A percentile compares a stretch with the other conserved stretches of the same genome.
These are phyloP conservation scores for Termitomyces sp. DNA, from an alignment of 768 basidiomycete species.

Conservation along the genomic window DNA sequence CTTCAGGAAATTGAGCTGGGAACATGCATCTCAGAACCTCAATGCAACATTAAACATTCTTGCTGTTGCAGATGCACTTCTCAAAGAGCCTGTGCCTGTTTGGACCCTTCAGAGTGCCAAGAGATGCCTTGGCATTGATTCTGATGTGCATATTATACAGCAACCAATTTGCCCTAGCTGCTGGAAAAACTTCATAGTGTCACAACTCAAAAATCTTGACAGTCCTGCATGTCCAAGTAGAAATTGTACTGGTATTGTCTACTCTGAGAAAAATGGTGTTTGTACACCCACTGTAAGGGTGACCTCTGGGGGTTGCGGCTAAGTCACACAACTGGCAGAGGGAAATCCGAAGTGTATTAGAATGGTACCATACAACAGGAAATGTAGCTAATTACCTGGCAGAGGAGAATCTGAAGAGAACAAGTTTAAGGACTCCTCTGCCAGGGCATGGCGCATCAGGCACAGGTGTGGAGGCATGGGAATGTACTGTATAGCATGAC, in stretches of 20 bases:
- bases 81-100: neutral
- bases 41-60: neutral
- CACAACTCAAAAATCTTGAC: neutral
- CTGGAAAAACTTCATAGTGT: constrained; percentile 2
- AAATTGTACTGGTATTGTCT: neutral
- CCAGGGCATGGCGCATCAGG: no score
- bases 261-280: neutral
- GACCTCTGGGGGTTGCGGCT: no score
- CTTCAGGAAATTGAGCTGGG: neutral
- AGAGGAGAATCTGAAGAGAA: no score
- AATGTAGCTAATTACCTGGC: no score
- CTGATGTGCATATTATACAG: neutral
- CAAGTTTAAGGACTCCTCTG: no score
- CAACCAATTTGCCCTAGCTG: neutral
- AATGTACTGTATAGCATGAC: no score
- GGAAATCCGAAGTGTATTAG: no score
- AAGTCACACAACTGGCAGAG: no score
- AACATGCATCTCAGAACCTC: neutral
- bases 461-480: no score
- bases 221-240: neutral
- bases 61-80: neutral
- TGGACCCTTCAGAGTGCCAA: neutral
- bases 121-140: neutral
- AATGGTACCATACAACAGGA: no score
- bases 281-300: no score